Evolutionary conservation across 2,329 filamentous ascomycete genomes (phyloP).

Genomic region (Emmonsiellopsis sp.): DNA sequence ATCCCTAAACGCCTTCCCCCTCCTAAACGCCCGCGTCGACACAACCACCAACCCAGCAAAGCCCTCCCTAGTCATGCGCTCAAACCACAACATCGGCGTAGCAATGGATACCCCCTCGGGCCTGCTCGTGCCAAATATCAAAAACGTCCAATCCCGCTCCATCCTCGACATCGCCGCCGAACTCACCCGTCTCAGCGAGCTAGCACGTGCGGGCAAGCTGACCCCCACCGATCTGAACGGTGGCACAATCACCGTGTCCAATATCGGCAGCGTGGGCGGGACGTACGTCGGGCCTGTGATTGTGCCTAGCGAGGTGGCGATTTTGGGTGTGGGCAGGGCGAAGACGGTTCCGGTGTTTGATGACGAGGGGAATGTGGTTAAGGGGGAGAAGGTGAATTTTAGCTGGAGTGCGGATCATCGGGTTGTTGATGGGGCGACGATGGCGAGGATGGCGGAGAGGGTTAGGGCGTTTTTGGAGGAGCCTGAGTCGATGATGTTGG

Average conservation of each 20-base stretch:
- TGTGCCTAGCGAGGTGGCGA: slow-evolving; percentile 82
- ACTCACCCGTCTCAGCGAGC: slow-evolving; percentile 61
- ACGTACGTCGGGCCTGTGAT: slow-evolving; percentile 88
- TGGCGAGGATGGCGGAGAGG: slow-evolving; percentile 79
- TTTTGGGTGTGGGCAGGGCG: slow-evolving; percentile 77
- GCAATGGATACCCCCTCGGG: slow-evolving; percentile 90
- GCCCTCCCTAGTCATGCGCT: slow-evolving; percentile 67
- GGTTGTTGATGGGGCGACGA: slow-evolving; percentile 87
- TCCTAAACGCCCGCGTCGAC: slow-evolving; percentile 82
- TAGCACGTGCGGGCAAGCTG: slow-evolving; percentile 68
- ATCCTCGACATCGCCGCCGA: slow-evolving; percentile 72
- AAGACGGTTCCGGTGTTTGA: slow-evolving; percentile 72
- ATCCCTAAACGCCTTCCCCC: slow-evolving; percentile 68
- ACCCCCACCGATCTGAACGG: slow-evolving; percentile 66
- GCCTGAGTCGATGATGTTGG: slow-evolving; percentile 78
- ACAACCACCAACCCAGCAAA: slow-evolving; percentile 48
- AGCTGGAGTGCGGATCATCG: slow-evolving; percentile 96
- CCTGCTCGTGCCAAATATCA: slow-evolving; percentile 84
- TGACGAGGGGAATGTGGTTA: slow-evolving; percentile 50
- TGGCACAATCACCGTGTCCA: slow-evolving; percentile 90
- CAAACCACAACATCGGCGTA: slow-evolving; percentile 87
- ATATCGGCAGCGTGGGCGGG: slow-evolving; percentile 91
- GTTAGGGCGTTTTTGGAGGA: slow-evolving; percentile 72
- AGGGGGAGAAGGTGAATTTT: slow-evolving; percentile 75
- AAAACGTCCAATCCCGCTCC: slow-evolving; percentile 67